Conservation (phyloP, 768 basidiomycete species). For the Vararia minispora region DNA sequence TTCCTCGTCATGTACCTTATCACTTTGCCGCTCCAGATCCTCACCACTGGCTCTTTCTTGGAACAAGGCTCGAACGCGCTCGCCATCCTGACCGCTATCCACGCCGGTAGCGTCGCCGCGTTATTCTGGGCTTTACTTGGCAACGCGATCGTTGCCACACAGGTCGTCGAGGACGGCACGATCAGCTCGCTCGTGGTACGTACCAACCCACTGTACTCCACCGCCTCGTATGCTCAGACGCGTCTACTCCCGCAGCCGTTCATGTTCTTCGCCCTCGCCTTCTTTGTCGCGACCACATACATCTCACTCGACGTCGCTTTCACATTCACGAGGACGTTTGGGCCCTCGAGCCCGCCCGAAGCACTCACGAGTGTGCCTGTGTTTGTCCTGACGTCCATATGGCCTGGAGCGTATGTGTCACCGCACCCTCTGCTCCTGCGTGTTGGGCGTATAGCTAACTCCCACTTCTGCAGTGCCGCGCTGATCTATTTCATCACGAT, state of each 20-base stretch:
- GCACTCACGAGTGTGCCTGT: conserved; percentile 57
- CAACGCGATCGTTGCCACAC: conserved; percentile 73
- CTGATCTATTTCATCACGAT: conserved; percentile 66
- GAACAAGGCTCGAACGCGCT: conserved; percentile 66
- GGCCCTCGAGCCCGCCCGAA: conserved; percentile 44
- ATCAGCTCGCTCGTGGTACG: conserved; percentile 54
- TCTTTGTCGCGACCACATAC: conserved; percentile 70
- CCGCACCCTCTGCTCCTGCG: not conserved
- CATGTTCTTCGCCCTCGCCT: conserved; percentile 37
- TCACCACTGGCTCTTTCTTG: conserved; percentile 72
- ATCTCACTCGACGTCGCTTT: conserved; percentile 77
- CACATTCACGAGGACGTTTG: conserved; percentile 48
- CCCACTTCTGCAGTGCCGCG: conserved; percentile 34
- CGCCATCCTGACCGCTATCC: conserved; percentile 63
- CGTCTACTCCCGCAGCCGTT: conserved; percentile 39
- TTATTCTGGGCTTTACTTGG: conserved; percentile 74
- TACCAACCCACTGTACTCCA: conserved; percentile 12
- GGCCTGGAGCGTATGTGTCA: conserved; percentile 60
- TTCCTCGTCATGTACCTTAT: conserved; percentile 59
- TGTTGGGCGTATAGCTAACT: not conserved
- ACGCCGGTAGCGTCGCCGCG: conserved; percentile 65
- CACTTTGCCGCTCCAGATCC: conserved; percentile 67
- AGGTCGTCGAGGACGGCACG: conserved; percentile 88
- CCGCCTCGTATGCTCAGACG: not conserved
- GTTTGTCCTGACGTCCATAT: conserved; percentile 71